Evolutionary conservation across 148 eudicot species (phyloP).

Genomic region (Chenopodium suecicum): DNA sequence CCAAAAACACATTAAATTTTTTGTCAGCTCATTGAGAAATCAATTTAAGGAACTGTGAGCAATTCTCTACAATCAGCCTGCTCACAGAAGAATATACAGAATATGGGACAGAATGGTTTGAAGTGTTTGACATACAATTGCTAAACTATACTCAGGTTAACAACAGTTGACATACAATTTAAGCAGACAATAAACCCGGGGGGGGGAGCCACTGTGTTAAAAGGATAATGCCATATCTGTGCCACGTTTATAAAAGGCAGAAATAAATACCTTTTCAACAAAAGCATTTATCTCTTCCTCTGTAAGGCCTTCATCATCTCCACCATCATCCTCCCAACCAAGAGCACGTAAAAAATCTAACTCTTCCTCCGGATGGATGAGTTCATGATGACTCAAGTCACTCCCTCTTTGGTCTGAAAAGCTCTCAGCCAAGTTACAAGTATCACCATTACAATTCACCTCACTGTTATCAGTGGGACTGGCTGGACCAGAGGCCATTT

Average conservation of each 20-base stretch:
- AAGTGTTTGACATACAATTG: background rate
- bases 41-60: background rate
- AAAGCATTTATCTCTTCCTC: conserved; percentile 91
- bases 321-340: conserved; percentile 86
- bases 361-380: conserved; percentile 66
- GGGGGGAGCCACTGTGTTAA: no score
- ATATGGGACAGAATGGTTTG: background rate
- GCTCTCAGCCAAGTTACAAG: conserved; percentile 22
- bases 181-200: no score
- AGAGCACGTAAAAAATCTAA: conserved; percentile 74
- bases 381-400: conserved; percentile 34
- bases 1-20: background rate
- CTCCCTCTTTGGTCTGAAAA: conserved; percentile 36
- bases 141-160: no score
- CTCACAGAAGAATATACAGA: background rate
- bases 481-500: conserved; percentile 16
- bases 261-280: conserved; percentile 52
- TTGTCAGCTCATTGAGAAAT: background rate
- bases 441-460: conserved; percentile 44
- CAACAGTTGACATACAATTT: no score
- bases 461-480: conserved; percentile 38
- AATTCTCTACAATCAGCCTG: background rate
- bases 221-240: background rate
- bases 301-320: conserved; percentile 82
- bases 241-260: background rate